These are phyloP conservation scores for Juglanconis sp. DNA, from an alignment of 2,329 filamentous ascomycete species.

Conservation along the genomic window DNA sequence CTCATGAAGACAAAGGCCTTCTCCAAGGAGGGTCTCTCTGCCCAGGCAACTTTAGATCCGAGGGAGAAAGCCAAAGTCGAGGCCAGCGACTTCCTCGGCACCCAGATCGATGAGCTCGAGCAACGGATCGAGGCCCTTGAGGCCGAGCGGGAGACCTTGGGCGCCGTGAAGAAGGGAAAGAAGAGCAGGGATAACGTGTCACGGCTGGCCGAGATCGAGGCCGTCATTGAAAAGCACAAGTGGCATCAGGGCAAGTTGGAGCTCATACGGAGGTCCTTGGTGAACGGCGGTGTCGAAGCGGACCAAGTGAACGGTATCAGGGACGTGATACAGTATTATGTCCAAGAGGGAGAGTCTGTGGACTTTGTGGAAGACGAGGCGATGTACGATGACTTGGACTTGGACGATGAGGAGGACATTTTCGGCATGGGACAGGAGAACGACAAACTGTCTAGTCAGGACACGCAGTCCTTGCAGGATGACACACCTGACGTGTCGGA, in stretches of 20 bases:
- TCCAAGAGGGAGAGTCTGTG: constrained; percentile 80
- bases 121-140: constrained; percentile 90
- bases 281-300: constrained; percentile 87
- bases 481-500: constrained; percentile 61
- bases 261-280: constrained; percentile 80
- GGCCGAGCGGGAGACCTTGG: constrained; percentile 82
- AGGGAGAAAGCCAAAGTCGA: constrained; percentile 95
- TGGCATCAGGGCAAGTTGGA: constrained; percentile 95
- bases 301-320: constrained; percentile 85
- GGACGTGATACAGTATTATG: constrained; percentile 92
- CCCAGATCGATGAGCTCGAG: constrained; percentile 88
- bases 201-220: constrained; percentile 81
- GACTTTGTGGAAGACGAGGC: constrained; percentile 93
- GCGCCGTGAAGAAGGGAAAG: constrained; percentile 93
- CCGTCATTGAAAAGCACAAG: constrained; percentile 85
- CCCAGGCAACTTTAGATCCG: constrained; percentile 91
- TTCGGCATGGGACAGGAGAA: constrained; percentile 78
- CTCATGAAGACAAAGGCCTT: constrained; percentile 99
- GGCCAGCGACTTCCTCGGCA: constrained; percentile 78
- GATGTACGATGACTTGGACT: constrained; percentile 90
- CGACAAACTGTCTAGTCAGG: constrained; percentile 91
- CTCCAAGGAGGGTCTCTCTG: constrained; percentile 93
- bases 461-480: constrained; percentile 87
- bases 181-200: constrained; percentile 68
- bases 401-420: constrained; percentile 86